Base-by-base conservation (phyloP, 2,329 filamentous ascomycete genomes). In the Alternaria tenuissima region DNA sequence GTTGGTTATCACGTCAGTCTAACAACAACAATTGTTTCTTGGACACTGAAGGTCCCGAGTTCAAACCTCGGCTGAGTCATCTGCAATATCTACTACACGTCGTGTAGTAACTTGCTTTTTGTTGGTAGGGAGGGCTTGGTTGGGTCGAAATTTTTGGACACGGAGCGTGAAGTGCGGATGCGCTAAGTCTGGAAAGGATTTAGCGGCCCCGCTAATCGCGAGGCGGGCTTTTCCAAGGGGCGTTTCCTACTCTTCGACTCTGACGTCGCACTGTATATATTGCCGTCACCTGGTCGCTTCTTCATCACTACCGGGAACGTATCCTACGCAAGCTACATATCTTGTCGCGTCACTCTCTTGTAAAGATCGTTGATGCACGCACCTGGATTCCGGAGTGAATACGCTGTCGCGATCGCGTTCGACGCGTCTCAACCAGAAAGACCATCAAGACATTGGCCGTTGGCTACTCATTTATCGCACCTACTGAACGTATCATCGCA, bases 1-100 rank as follows among this genome's bases (percentile, higher is more conserved):
- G 79, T 80, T 80, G 79, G 78, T 80, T 80, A 81, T 81, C 78
- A 80, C 79, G 78, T 80, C 75, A 80, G 79, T 80, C 78, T 81
- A 80, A 81, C 79, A 80, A 28, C 30, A 18, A 18, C 34, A 16
- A 22, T 44, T 48, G 46, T 51, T 51, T 43, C 39, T 36, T 26
- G 51, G 14, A 46, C 61, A 64, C 61, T 64, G 61, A 64, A 64
- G 61, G 61, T 64, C 61, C 59, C 54, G 58, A 59, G 61, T 64
- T 64, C 61, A 64, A 64, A 56, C 59, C 61, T 59, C 58, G 54
- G 61, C 57, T 61, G 61, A 64, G 59, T 64, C 61, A 64, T 47
- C 48, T 61, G 41, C 18, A 55, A n/a, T 5, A 26, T 7, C 7
- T 20, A 4, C 34, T 54, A 44, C 47, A 32, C 36, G 26, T 3